Evolutionary conservation across 805 yeast genomes (phyloP), one percentile per base, ranked within the genome.

Genomic region (Metschnikowia arizonensis): DNA sequence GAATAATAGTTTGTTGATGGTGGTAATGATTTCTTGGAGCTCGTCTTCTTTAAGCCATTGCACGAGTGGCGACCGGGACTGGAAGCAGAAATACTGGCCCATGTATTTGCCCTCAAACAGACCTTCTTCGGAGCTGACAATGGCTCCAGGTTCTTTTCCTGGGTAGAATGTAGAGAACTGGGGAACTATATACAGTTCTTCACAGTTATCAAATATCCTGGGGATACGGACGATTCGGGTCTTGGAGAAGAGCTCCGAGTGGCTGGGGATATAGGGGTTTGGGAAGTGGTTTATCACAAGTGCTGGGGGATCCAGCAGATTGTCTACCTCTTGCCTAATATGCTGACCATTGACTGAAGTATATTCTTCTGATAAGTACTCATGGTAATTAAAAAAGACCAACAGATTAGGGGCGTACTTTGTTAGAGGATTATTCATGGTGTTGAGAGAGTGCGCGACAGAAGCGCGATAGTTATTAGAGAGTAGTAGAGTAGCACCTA

Each of bases 221-320:
- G 91, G 88, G 2, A 84, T 69, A 42, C 90, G 59, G 3, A 84
- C 82, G n/a, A 85, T 70, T 47, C 91, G 64, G 0, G 85, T 78
- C 6, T 55, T 46, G 15, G 45, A 36, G 47, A 56, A 72, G 18
- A 52, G 42, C 0, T 47, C 43, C 2, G 78, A 64, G 6, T 55
- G 56, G 3, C 41, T 47, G 3, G 66, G 58, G 1, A 55, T 72
- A 57, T 81, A 74, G 3, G 73, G 64, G 52, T 82, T 81, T 5
- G 88, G 89, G 56, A 82, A 85, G 61, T 84, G 90, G 26, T 83
- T 82, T 8, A 81, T 61, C 17, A 78, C 76, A 9, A 81, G 53
- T 2, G 45, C 46, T 28, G 48, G 46, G 10, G 21, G 33, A 4
- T 39, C 30, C 23, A 12, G 34, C 23, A 11, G 14, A 62, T 7